phyloP scores from a whole-genome alignment of 2,329 filamentous ascomycete genomes.

The Verticillium dahliae region DNA sequence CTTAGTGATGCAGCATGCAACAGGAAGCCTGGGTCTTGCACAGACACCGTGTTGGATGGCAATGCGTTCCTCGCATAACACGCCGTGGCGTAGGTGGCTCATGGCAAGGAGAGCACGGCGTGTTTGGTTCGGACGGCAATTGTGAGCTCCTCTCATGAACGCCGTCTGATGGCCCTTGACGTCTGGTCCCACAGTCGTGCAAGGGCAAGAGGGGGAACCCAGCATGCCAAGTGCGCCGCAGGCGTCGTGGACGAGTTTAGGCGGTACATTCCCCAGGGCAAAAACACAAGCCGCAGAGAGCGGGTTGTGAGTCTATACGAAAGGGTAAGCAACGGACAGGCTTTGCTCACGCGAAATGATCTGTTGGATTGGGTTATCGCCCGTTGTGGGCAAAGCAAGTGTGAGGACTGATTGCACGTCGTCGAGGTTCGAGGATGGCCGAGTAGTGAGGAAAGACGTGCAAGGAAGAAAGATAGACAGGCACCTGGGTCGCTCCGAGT shows the following conservation, averaged over 20 bases:
- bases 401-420: neutral
- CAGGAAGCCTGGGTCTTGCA: neutral
- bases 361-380: neutral
- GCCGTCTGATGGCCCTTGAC: neutral
- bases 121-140: neutral
- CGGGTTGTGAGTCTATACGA: neutral
- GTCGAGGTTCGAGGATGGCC: neutral
- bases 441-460: neutral
- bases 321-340: neutral
- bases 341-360: neutral
- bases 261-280: neutral
- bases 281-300: neutral
- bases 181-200: neutral
- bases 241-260: neutral
- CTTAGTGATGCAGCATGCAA: conserved; percentile 2
- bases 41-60: neutral
- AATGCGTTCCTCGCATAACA: neutral
- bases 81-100: neutral
- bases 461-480: neutral
- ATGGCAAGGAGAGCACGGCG: neutral
- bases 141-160: neutral
- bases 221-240: neutral
- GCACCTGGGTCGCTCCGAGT: neutral
- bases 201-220: neutral
- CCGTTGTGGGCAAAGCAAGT: neutral